Base-by-base conservation (phyloP, 1,139 yeast genomes). In the Neolecta irregularis region DNA sequence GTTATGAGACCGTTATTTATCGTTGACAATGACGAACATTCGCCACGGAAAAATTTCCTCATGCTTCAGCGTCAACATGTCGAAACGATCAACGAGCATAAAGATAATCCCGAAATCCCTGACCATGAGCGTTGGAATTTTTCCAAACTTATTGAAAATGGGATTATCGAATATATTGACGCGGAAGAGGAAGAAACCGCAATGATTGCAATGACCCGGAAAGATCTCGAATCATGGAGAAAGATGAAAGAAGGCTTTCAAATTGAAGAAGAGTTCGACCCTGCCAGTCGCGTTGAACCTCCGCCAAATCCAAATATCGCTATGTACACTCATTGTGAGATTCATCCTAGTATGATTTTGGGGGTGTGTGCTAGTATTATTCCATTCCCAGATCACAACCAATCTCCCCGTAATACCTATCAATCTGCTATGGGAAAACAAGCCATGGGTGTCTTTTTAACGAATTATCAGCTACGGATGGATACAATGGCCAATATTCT, bases 381-480 rank as follows among this genome's bases (percentile, higher is more conserved):
- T 67, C 99, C 99, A 18, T 88, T 88, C 79, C 99, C 99, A 11
- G 98, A 88, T 61, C 99, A 88, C 60, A 88, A 88, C 58, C 99
- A 88, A 65, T 85, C 96, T 41, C 98, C 98, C 41, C 92, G 98
- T 74, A 88, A 88, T 57, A 88, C 98, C 5, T 88, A 88, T 61
- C 98, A 88, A 64, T 83, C 94, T 54, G 98, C 98, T 45, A 88
- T 88, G 98, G 98, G 98, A 72, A 88, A 88, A 60, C 99, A 88
- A 63, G 99, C 99, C 41, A 88, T 88, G 98, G 99, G 99, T 55
- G 98, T 91, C n/a, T 85, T 81, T 58, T 67, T 88, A 52, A 88
- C 98, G 4, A 88, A 88, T 54, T 91, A 88, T 56, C 71, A 78
- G 38, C 94, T 85, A 35, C 80, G 99, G 63, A 88, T 88, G 98